Base-by-base conservation (phyloP, 2,329 filamentous ascomycete genomes). In the Colletotrichum cordylinicola region DNA sequence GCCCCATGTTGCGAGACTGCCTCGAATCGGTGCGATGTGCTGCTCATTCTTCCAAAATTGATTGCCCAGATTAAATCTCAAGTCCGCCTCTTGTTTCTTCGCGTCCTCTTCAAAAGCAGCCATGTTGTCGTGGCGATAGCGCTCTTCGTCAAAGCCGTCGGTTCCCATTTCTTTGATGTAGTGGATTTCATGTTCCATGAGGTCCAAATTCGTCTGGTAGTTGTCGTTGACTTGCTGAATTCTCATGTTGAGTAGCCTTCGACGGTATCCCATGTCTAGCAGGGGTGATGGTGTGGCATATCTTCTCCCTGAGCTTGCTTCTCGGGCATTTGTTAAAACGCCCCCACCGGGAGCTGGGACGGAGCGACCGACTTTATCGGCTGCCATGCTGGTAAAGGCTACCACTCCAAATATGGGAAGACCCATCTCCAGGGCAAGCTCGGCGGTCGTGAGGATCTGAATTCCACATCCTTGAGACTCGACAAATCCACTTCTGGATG, bases 221-320 rank as follows among this genome's bases (percentile, higher is more conserved):
- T 74, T 78, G 61, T 79, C 78, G 13, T 95, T 96, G 88, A 99
- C 97, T 86, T 98, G 95, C 87, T 93, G 94, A 88, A 95, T 96
- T 85, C 96, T 94, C 72, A 97, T 92, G 82, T 98, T 95, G 82
- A 99, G 94, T 88, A 98, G 97, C 82, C 96, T 93, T 81, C 94
- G 95, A 77, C 97, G 94, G 89, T 99, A 98, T 85, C 97, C 98
- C 86, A 99, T 98, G 84, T 99, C 97, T 48, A 99, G 91, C 74
- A 99, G 91, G 77, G 97, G 97, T 69, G 96, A 98, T 43, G 96
- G 95, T 91, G 96, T 98, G 84, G 96, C 96, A 27, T 66, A 70
- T 8, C 69, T 55, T 15, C 61, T 67, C 56, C 52, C 33, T 87
- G 95, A 93, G 62, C 93, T 91, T 78, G 94, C 92, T 89, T 99